These are phyloP conservation scores for Zygoascus hellenicus DNA, from an alignment of 1,139 yeast species.

Conservation along the genomic window DNA sequence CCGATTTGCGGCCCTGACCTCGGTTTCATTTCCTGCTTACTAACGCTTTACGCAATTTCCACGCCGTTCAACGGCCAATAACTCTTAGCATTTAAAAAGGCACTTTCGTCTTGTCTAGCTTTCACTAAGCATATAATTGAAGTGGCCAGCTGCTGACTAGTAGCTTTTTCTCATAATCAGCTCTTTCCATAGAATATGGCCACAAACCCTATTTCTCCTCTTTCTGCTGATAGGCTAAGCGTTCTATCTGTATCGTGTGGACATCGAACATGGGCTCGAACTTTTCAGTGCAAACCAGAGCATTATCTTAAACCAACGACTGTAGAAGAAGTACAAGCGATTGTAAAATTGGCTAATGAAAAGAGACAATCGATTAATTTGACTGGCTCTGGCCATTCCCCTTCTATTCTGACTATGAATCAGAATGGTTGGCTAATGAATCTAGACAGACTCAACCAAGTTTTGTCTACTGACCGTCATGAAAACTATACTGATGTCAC, in stretches of 20 bases:
- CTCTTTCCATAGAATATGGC: no score
- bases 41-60: no score
- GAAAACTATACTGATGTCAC: constrained; percentile 81
- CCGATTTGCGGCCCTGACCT: no score
- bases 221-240: no score
- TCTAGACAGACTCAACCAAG: constrained; percentile 62
- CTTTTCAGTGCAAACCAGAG: constrained; percentile 71
- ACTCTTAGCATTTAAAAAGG: no score
- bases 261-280: constrained; percentile 89
- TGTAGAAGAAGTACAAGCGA: constrained; percentile 54
- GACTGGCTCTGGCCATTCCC: constrained; percentile 95
- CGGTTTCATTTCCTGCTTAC: no score
- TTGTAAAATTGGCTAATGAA: constrained; percentile 61
- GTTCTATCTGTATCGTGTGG: constrained; percentile 8
- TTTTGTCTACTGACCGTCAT: constrained; percentile 39
- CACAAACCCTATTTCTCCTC: no score
- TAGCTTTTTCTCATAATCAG: no score
- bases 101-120: no score
- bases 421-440: constrained; percentile 75
- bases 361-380: constrained; percentile 66
- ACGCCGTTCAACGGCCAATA: no score
- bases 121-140: no score
- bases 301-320: constrained; percentile 70
- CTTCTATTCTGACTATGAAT: constrained; percentile 86
- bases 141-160: no score